These are phyloP conservation scores for Umbelopsis vinacea DNA, from an alignment of 192 early-diverging fungal species.

Conservation along the genomic window DNA sequence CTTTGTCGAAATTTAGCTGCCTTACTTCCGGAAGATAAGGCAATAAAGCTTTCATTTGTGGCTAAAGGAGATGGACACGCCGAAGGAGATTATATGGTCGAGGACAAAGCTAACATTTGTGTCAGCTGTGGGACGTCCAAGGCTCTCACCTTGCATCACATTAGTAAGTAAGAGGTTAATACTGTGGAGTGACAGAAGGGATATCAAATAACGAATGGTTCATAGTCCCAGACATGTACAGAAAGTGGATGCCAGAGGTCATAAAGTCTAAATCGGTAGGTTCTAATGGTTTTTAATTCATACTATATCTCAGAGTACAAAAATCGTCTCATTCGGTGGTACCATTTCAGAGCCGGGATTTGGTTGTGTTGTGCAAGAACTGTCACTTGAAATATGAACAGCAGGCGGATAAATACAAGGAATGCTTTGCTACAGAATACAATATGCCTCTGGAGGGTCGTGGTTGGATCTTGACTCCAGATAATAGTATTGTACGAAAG, in stretches of 20 bases:
- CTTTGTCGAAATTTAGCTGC: slow-evolving; percentile 33
- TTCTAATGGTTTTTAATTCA: background rate
- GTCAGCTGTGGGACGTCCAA: slow-evolving; percentile 34
- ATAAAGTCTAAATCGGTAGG: slow-evolving; percentile 47
- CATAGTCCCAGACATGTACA: slow-evolving; percentile 47
- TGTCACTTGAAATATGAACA: slow-evolving; percentile 40
- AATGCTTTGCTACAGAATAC: slow-evolving; percentile 25
- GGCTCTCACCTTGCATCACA: slow-evolving; percentile 40
- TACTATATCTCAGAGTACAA: too few species aligned
- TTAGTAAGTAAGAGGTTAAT: slow-evolving; percentile 32
- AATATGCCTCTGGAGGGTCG: slow-evolving; percentile 37
- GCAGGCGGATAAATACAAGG: slow-evolving; percentile 31
- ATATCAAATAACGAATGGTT: background rate
- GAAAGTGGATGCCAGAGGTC: slow-evolving; percentile 39
- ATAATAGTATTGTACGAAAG: slow-evolving; percentile 29
- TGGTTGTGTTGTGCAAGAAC: slow-evolving; percentile 37
- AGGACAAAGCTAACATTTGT: slow-evolving; percentile 42
- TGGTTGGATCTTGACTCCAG: slow-evolving; percentile 30
- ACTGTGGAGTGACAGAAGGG: background rate
- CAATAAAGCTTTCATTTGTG: slow-evolving; percentile 40
- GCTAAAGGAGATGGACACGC: slow-evolving; percentile 41
- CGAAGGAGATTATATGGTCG: slow-evolving; percentile 36
- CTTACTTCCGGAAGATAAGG: slow-evolving; percentile 10
- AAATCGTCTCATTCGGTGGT: background rate
- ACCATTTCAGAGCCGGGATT: slow-evolving; percentile 37